Evolutionary conservation across 768 basidiomycete genomes (phyloP), one percentile per base, ranked within the genome.

Genomic region (Pleurotus djamor): DNA sequence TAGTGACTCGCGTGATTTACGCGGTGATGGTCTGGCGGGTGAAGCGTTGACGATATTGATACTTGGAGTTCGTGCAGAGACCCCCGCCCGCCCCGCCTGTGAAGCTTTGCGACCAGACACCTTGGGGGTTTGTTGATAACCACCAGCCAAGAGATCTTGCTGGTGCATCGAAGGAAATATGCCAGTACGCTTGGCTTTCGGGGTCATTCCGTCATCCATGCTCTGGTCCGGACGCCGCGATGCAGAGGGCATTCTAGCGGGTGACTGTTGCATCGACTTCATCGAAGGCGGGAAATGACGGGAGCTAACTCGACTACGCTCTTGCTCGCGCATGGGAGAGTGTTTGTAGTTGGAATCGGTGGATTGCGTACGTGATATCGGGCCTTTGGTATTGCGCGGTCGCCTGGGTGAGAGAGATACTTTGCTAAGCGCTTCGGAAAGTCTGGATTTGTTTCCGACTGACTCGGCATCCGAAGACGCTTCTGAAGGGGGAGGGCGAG

Each of bases 341-440:
- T 56, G 54, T 33, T 56, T 56, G n/a, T 43, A 38, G 33, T 56
- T 56, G 28, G 54, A 56, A 17, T 56, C 54, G 43, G 41, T 44
- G 16, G 54, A 56, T 28, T 56, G 54, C 10, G 54, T n/a, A 1
- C 36, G 54, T 4, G 57, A 57, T 64, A 65, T 66, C 64, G 60
- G 66, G 66, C 37, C 65, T 28, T 69, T 72, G 4, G 79, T 72
- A 58, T 73, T 83, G 8, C 88, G 83, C 0, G 89, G 91, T 12
- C 91, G 82, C 67, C 88, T 86, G 1, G 91, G 91, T 12, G 90
- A 91, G 71, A 92, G 89, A 0, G 83, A 82, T 41, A 88, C 82
- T 45, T 83, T 83, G 36, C 83, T 83, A 7, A 94, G 76, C 4
- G 89, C 84, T 65, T 92, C 91, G 1, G 88, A 78, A 34, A 94